Evolutionary conservation across 352 stramenopile genomes (phyloP), one percentile per base, ranked within the genome.

Genomic region (Pythium utonaiense): DNA sequence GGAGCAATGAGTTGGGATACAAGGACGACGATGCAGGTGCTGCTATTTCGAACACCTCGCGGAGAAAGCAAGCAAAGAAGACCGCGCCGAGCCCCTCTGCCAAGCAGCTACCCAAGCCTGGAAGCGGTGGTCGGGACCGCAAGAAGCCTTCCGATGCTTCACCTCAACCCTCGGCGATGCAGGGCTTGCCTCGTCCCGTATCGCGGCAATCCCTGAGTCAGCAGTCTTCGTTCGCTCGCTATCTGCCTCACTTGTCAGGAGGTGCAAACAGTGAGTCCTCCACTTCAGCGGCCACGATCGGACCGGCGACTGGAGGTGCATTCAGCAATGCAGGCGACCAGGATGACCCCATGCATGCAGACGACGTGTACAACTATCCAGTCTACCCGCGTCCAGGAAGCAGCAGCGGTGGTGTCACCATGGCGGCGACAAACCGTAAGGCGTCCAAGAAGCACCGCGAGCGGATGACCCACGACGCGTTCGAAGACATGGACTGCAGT

Each of bases 281-380:
- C 2, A 50, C 31, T 13, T 25, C 40, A 14, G 40, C 27, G 40
- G 10, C 40, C 19, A 47, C 40, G 6, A 27, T 3, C 12, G 40
- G 40, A 8, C 27, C 40, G 24, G 40, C 16, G 30, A 7, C 36
- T 14, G 25, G 41, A 36, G 19, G 50, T n/a, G 40, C 48, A 27
- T 25, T 51, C 50, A 4, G 17, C 50, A 16, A 38, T 24, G 14
- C 9, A 21, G 33, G 17, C 19, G 62, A 71, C 10, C 25, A 25
- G n/a, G 67, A 76, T 28, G 56, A 67, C 22, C 55, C 34, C 13
- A 24, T 45, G 45, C 22, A 75, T 27, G 67, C 69, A 30, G 67
- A 65, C 3, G 57, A 72, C 27, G 75, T 85, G 40, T 86, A 87
- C 74, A 85, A 89, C 59, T 87, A 78, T 53, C 70, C 71, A 4